phyloP scores from a whole-genome alignment of 192 early-diverging fungal species.

The Umbelopsis ramanniana region DNA sequence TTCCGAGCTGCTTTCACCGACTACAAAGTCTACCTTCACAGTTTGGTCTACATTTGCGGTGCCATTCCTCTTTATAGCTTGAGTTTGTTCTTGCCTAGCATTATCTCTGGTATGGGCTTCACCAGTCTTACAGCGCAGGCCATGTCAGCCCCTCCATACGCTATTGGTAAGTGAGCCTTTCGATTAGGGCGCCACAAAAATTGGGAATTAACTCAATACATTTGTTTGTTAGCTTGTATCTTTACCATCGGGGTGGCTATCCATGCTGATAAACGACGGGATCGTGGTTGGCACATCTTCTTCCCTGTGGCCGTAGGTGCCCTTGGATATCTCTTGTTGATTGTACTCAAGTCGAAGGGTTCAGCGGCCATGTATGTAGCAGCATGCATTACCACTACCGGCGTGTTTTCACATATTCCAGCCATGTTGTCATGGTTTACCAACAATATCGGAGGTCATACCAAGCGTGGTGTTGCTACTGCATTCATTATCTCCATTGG shows the following conservation, averaged over 20 bases:
- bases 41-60: conserved; percentile 66
- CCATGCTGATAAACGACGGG: conserved; percentile 42
- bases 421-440: conserved; percentile 69
- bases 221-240: conserved; percentile 31
- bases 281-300: conserved; percentile 52
- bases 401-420: conserved; percentile 59
- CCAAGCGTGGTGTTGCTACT: conserved; percentile 68
- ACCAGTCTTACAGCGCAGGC: conserved; percentile 47
- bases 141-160: conserved; percentile 56
- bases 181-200: neutral
- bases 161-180: conserved; percentile 40
- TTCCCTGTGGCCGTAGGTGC: conserved; percentile 45
- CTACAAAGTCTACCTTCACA: conserved; percentile 49
- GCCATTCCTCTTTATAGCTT: conserved; percentile 68
- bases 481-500: conserved; percentile 71
- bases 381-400: conserved; percentile 43
- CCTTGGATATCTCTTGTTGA: conserved; percentile 53
- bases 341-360: conserved; percentile 37
- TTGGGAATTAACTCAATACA: neutral
- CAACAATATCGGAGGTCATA: conserved; percentile 71
- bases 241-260: conserved; percentile 40
- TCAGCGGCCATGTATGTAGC: conserved; percentile 48
- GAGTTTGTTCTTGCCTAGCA: conserved; percentile 72
- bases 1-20: conserved; percentile 53
- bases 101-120: conserved; percentile 72